A percentile compares a stretch with the other conserved stretches of the same genome.
Evolutionary conservation across 805 yeast genomes (phyloP).

Genomic region (Candida maltosa): DNA sequence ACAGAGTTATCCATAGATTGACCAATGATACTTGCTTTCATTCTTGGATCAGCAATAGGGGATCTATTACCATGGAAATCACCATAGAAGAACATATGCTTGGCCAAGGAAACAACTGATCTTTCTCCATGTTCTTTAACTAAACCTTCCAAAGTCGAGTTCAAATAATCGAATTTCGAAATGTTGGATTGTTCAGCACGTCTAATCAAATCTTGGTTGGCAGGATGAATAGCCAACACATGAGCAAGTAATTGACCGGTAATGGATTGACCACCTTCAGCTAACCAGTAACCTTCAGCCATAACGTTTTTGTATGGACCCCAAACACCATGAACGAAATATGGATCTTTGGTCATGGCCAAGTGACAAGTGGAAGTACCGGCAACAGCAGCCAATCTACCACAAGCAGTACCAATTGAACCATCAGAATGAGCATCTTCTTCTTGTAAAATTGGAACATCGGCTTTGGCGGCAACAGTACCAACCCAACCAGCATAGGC

Average conservation of each 20-base stretch:
- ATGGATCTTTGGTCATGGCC: slow-evolving; percentile 77
- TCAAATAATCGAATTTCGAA: slow-evolving; percentile 80
- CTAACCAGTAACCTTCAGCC: slow-evolving; percentile 89
- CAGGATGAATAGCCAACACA: slow-evolving; percentile 85
- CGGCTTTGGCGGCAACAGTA: slow-evolving; percentile 89
- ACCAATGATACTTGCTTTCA: slow-evolving; percentile 92
- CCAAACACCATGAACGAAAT: slow-evolving; percentile 96
- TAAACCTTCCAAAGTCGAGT: slow-evolving; percentile 68
- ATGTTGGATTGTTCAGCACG: slow-evolving; percentile 65
- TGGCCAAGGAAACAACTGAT: slow-evolving; percentile 77
- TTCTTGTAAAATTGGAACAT: slow-evolving; percentile 51
- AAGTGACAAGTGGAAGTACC: slow-evolving; percentile 98
- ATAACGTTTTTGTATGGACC: slow-evolving; percentile 95
- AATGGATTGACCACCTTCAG: slow-evolving; percentile 98
- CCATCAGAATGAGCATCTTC: slow-evolving; percentile 43
- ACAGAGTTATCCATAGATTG: slow-evolving; percentile 87
- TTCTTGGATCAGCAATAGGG: slow-evolving; percentile 92
- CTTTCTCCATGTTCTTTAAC: slow-evolving; percentile 54
- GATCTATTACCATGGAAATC: slow-evolving; percentile 96
- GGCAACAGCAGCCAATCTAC: slow-evolving; percentile 95
- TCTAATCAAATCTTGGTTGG: slow-evolving; percentile 66
- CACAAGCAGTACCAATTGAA: slow-evolving; percentile 60
- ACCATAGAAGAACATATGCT: slow-evolving; percentile 87
- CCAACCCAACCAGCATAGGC: slow-evolving; percentile 99
- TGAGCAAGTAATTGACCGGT: slow-evolving; percentile 93